Conservation (phyloP, 73 alveolate genomes). For the Paramecium pentaurelia region DNA sequence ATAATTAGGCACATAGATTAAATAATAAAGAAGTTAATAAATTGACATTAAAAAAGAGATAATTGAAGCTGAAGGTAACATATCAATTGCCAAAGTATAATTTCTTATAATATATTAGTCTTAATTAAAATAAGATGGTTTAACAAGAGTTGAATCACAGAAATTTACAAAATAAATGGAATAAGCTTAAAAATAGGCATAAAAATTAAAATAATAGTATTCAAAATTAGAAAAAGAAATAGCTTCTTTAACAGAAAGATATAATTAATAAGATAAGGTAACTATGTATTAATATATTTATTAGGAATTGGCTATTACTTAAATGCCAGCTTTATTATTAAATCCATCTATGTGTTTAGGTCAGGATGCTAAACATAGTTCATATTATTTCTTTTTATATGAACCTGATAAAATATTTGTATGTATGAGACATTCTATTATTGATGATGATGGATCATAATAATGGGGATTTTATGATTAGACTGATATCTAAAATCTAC, state of each 20-base stretch:
- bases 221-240: slow-evolving; percentile 19
- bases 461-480: slow-evolving; percentile 45
- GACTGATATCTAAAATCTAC: not conserved
- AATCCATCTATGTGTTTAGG: slow-evolving; percentile 43
- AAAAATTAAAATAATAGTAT: not conserved
- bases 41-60: not conserved
- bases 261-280: slow-evolving; percentile 28
- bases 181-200: not conserved
- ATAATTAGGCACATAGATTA: not conserved
- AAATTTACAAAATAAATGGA: not conserved
- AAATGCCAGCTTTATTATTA: slow-evolving; percentile 19
- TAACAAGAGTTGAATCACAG: not conserved
- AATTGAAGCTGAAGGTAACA: not conserved
- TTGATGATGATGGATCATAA: not conserved
- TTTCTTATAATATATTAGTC: not conserved
- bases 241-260: slow-evolving; percentile 2
- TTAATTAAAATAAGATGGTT: not conserved
- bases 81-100: not conserved
- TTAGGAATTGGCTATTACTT: slow-evolving; percentile 19
- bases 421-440: not conserved
- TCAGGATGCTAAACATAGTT: not conserved
- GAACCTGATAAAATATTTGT: slow-evolving; percentile 38
- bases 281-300: not conserved
- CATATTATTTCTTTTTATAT: slow-evolving; percentile 11
- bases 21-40: slow-evolving; percentile 14